Percentiles rank a stretch among this genome's conserved stretches.
Evolutionary conservation across 2,329 filamentous ascomycete genomes (phyloP).

Genomic region (Trichoderma gracile): DNA sequence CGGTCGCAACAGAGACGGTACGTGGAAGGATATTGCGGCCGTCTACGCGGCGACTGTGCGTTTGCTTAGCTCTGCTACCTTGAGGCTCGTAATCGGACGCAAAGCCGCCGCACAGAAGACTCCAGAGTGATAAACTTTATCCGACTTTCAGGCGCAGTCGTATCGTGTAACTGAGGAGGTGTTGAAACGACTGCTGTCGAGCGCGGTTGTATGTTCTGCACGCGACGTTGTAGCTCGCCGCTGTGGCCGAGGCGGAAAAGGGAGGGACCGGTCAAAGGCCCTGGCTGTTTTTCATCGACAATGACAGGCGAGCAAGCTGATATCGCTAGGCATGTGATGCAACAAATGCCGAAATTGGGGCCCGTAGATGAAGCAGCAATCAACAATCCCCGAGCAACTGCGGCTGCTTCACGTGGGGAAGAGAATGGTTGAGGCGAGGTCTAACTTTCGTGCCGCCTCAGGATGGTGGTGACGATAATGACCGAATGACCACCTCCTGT

Average conservation of each 20-base stretch:
- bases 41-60: not conserved
- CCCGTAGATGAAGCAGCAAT: not conserved
- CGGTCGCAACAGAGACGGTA: not conserved
- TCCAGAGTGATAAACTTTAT: not conserved
- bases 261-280: conserved; percentile 12
- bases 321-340: conserved; percentile 16
- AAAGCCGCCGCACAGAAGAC: not conserved
- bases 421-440: conserved; percentile 21
- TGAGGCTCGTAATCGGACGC: not conserved
- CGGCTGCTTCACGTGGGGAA: conserved; percentile 20
- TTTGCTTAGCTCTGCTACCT: not conserved
- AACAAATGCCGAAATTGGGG: not conserved
- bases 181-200: not conserved
- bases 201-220: not conserved
- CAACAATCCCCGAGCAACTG: not conserved
- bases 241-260: conserved; percentile 17
- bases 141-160: not conserved
- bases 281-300: not conserved
- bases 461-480: conserved; percentile 14
- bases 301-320: not conserved
- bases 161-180: not conserved
- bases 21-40: not conserved
- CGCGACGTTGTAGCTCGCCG: conserved; percentile 10
- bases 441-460: not conserved
- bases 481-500: conserved; percentile 24